Evolutionary conservation across 1,284 basidiomycete genomes (phyloP).

Genomic region (Ganoderma leucocontextum): DNA sequence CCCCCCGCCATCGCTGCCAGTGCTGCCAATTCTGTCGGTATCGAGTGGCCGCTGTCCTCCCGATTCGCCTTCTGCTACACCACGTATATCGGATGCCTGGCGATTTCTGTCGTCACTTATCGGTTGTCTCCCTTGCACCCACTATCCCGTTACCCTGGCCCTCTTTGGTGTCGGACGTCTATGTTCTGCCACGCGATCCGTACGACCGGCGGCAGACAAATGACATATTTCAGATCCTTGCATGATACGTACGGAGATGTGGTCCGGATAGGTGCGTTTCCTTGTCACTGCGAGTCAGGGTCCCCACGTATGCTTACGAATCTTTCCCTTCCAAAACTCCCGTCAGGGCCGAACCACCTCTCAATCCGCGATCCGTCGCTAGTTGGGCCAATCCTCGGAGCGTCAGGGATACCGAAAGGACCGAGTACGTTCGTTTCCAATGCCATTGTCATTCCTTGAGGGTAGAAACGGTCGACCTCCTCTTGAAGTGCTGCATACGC

Average conservation of each 20-base stretch:
- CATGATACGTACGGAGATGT: constrained; percentile 2
- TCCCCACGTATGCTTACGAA: too few species aligned
- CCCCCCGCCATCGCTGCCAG: not conserved
- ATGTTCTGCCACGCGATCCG: not conserved
- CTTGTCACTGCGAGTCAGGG: not conserved
- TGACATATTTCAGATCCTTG: not conserved
- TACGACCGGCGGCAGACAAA: not conserved
- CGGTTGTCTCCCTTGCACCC: not conserved
- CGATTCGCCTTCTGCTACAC: not conserved
- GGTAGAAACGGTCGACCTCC: constrained; percentile 27
- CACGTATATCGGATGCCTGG: not conserved
- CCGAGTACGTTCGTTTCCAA: constrained; percentile 7
- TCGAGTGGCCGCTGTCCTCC: not conserved
- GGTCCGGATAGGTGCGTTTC: constrained; percentile 7
- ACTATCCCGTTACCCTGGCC: not conserved
- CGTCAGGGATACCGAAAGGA: constrained; percentile 16
- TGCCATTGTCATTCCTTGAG: not conserved
- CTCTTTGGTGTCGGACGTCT: not conserved
- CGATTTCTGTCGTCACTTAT: not conserved
- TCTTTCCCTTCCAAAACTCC: too few species aligned
- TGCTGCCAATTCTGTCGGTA: not conserved
- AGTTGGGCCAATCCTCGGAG: constrained; percentile 1
- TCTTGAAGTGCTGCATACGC: constrained; percentile 33
- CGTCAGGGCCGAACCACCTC: not conserved
- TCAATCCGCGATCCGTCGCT: constrained; percentile 12